These are phyloP conservation scores for Pythium dissimile DNA, from an alignment of 352 stramenopile genomes.

Conservation along the genomic window DNA sequence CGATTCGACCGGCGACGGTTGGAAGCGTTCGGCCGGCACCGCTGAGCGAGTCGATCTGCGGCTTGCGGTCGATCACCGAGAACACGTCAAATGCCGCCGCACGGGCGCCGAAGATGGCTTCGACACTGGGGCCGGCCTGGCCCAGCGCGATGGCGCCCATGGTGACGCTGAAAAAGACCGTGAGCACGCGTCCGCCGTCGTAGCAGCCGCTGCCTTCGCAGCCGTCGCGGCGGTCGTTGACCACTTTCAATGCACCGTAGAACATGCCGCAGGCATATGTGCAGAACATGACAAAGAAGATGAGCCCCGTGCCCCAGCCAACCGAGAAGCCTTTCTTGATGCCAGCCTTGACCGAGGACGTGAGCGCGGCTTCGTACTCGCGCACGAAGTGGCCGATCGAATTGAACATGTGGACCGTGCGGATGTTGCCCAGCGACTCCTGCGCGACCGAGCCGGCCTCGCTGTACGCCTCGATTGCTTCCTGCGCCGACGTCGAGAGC, in stretches of 20 bases:
- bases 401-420: slow-evolving; percentile 40
- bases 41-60: slow-evolving; percentile 27
- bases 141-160: slow-evolving; percentile 36
- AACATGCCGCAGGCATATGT: slow-evolving; percentile 42
- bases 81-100: slow-evolving; percentile 32
- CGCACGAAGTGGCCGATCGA: slow-evolving; percentile 19
- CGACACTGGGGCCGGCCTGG: slow-evolving; percentile 26
- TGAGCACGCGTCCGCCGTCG: slow-evolving; percentile 30
- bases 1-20: slow-evolving; percentile 34
- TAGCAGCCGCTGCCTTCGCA: slow-evolving; percentile 15
- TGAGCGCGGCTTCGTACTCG: slow-evolving; percentile 30
- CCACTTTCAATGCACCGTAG: slow-evolving; percentile 32
- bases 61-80: slow-evolving; percentile 27
- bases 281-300: slow-evolving; percentile 31
- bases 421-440: slow-evolving; percentile 33
- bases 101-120: slow-evolving; percentile 25
- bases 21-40: slow-evolving; percentile 23
- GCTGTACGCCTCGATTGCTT: slow-evolving; percentile 27
- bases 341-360: slow-evolving; percentile 11
- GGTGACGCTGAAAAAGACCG: slow-evolving; percentile 33
- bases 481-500: background rate
- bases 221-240: slow-evolving; percentile 15
- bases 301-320: slow-evolving; percentile 22
- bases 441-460: slow-evolving; percentile 36
- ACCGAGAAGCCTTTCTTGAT: slow-evolving; percentile 27